Conservation (phyloP, 805 yeast species). For the Pichia occidentalis region DNA sequence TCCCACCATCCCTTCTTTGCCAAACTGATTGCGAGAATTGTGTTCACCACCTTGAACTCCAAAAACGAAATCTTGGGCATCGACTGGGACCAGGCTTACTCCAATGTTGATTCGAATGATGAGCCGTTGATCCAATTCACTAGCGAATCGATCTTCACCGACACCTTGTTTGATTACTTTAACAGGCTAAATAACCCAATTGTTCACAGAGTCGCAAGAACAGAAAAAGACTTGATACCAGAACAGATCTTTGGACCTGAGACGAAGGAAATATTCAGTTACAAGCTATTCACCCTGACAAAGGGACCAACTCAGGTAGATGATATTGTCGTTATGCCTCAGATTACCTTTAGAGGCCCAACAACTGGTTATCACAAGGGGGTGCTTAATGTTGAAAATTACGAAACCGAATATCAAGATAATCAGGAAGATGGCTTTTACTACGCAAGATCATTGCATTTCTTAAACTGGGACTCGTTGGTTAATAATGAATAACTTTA, state of each 20-base stretch:
- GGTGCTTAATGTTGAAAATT: constrained; percentile 9
- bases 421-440: constrained; percentile 25
- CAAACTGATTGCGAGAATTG: constrained; percentile 28
- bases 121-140: constrained; percentile 31
- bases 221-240: constrained; percentile 24
- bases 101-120: constrained; percentile 29
- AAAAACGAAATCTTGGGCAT: constrained; percentile 19
- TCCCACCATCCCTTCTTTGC: constrained; percentile 32
- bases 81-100: constrained; percentile 27
- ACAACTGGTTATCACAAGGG: constrained; percentile 13
- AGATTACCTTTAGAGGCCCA: constrained; percentile 25
- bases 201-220: constrained; percentile 27
- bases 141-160: constrained; percentile 31
- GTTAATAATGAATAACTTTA: neutral
- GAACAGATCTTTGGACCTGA: constrained; percentile 27
- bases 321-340: constrained; percentile 29
- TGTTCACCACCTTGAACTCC: constrained; percentile 24
- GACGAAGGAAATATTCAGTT: constrained; percentile 25
- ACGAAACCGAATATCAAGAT: constrained; percentile 26
- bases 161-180: constrained; percentile 29
- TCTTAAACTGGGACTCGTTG: constrained; percentile 23
- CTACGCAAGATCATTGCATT: constrained; percentile 27
- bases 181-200: constrained; percentile 24
- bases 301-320: constrained; percentile 30
- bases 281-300: constrained; percentile 26